Conservation (phyloP, 306 rosid genomes). For the Astragalus glycyphyllos region DNA sequence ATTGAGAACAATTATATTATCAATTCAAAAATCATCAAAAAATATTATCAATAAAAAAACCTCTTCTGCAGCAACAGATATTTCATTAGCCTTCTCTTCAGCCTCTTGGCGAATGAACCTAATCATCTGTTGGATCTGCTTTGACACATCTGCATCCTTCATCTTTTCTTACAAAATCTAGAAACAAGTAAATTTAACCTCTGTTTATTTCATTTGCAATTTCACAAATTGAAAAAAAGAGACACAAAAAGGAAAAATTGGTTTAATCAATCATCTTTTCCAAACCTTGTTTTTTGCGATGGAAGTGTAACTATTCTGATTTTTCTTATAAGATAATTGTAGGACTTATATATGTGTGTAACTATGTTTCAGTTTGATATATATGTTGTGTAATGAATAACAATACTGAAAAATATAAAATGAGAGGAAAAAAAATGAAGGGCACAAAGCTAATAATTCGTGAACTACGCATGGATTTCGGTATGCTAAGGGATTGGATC, state of each 20-base stretch:
- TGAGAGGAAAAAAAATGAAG: constrained; percentile 14
- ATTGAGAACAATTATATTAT: too few species aligned
- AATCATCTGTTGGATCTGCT: constrained; percentile 84
- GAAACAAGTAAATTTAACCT: neutral
- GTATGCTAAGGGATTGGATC: constrained; percentile 37
- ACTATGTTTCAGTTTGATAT: constrained; percentile 23
- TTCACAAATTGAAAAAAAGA: neutral
- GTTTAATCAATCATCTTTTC: constrained; percentile 10
- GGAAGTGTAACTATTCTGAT: constrained; percentile 27
- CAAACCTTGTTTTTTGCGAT: constrained; percentile 22
- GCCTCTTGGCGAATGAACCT: constrained; percentile 83
- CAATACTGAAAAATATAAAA: neutral
- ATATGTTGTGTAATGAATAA: constrained; percentile 1
- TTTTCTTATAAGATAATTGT: too few species aligned
- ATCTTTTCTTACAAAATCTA: constrained; percentile 47
- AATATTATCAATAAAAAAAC: constrained; percentile 37
- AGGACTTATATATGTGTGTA: neutral
- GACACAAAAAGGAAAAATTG: neutral
- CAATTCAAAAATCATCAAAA: too few species aligned
- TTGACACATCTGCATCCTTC: constrained; percentile 74
- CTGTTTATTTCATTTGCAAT: neutral
- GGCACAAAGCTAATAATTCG: constrained; percentile 6
- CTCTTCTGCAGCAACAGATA: constrained; percentile 72
- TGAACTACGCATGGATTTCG: constrained; percentile 30
- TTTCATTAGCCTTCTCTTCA: constrained; percentile 78